Evolutionary conservation across 768 basidiomycete genomes (phyloP), one percentile per base, ranked within the genome.

Genomic region (Phylloporus arenicola): DNA sequence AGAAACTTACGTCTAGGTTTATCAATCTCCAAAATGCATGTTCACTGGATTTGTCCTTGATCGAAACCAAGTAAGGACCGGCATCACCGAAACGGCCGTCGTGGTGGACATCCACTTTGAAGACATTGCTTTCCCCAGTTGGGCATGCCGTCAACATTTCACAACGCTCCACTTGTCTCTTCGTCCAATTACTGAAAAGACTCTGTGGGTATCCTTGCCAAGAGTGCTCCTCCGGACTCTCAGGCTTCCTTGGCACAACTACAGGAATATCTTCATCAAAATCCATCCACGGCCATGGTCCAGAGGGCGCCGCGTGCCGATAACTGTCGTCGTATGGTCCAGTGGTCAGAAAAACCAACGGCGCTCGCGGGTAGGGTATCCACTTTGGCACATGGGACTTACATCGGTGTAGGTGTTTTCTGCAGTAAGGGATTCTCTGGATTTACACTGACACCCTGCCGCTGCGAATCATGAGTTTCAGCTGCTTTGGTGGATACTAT

Each of bases 221-320:
- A 8, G 39, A 6, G 3, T 6, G 38, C 5, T 0, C 8, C 10
- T 47, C 49, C 17, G 43, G 8, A 29, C 17, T 17, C 14, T 19
- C 12, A 6, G 16, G 5, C 4, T 5, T 39, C 3, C n/a, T 17
- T 16, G 38, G 16, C 1, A 24, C 6, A 3, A 56, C 53, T 0
- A 16, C 2, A 1, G 46, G 61, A 22, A 57, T 38, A 49, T 64
- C 68, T 41, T 53, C 64, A 42, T 69, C 65, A 17, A 73, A 62
- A 53, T 74, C 72, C 57, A 74, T 67, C 63, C 70, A 73, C 6
- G 72, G 72, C 72, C 72, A 73, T 20, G 72, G 72, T 6, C 72
- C 72, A 4, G 67, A 70, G 3, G 72, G 72, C 13, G 70, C 60
- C 16, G 66, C 71, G 20, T 73, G 72, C 2, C 72, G 62, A 45